phyloP scores from a whole-genome alignment of 495 filamentous ascomycete species.

The Immersiella caudata region DNA sequence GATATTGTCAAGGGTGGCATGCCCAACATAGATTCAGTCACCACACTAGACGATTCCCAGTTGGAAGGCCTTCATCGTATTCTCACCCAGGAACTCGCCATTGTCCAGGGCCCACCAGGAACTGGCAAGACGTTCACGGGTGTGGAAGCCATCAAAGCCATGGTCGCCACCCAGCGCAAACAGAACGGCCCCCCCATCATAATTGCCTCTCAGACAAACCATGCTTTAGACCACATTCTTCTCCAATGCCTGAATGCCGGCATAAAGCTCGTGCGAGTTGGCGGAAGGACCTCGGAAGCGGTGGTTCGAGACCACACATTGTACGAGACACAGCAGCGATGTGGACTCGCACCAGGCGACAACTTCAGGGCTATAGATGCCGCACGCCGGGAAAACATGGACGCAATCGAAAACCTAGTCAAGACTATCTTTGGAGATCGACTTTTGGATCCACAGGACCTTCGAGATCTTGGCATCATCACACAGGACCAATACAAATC shows the following conservation, averaged over 20 bases:
- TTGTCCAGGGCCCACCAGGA: conserved; percentile 90
- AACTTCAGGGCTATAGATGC: conserved; percentile 32
- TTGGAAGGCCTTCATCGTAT: conserved; percentile 68
- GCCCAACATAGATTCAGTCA: conserved; percentile 37
- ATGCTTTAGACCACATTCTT: conserved; percentile 87
- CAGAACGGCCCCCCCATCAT: conserved; percentile 55
- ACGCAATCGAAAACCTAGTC: conserved; percentile 48
- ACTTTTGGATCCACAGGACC: conserved; percentile 49
- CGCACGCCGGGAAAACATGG: conserved; percentile 29
- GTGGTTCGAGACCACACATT: conserved; percentile 68
- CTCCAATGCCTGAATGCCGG: conserved; percentile 66
- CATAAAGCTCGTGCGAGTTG: conserved; percentile 72
- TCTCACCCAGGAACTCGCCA: conserved; percentile 70
- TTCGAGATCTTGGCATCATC: conserved; percentile 60
- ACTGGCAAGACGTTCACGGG: conserved; percentile 88
- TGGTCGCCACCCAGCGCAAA: conserved; percentile 58
- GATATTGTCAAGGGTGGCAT: conserved; percentile 24
- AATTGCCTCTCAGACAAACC: conserved; percentile 86
- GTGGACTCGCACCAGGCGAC: conserved; percentile 21
- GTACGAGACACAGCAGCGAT: conserved; percentile 56
- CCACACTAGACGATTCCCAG: conserved; percentile 70
- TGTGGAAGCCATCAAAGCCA: conserved; percentile 66
- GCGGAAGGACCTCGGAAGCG: conserved; percentile 68
- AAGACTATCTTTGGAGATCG: conserved; percentile 53
- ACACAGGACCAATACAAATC: conserved; percentile 62